Percentiles rank a stretch among this genome's conserved stretches.
These are phyloP conservation scores for Achlya hypogyna DNA, from an alignment of 352 stramenopile genomes.

Conservation along the genomic window DNA sequence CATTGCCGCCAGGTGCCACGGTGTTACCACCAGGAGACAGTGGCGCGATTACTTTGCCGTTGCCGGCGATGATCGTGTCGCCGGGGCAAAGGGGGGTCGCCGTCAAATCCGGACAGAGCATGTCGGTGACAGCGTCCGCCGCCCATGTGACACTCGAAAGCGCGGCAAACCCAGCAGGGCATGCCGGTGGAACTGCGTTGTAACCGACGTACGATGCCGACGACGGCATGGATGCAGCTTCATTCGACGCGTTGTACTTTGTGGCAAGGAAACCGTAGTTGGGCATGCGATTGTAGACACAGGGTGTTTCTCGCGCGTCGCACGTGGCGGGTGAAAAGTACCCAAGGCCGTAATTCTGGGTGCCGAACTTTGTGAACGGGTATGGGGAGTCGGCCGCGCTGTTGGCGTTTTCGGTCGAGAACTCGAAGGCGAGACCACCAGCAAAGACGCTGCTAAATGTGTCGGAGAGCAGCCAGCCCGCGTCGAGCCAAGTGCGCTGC, in stretches of 20 bases:
- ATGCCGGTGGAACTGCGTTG: constrained; percentile 18
- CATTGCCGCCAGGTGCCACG: no score
- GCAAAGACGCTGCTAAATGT: constrained; percentile 44
- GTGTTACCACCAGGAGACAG: not conserved
- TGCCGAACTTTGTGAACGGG: constrained; percentile 63
- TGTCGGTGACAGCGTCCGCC: constrained; percentile 6
- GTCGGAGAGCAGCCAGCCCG: constrained; percentile 40
- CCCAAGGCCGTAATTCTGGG: constrained; percentile 79
- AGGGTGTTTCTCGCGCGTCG: constrained; percentile 42
- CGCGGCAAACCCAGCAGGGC: constrained; percentile 29
- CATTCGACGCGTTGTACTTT: constrained; percentile 25
- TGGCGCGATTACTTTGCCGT: not conserved
- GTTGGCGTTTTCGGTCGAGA: constrained; percentile 67
- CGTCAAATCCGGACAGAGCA: constrained; percentile 16
- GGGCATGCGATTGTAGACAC: constrained; percentile 60
- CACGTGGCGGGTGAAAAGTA: constrained; percentile 72
- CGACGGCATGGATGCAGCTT: not conserved
- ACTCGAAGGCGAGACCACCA: constrained; percentile 76
- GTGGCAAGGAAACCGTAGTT: constrained; percentile 57
- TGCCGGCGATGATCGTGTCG: constrained; percentile 11
- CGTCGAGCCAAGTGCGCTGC: constrained; percentile 57
- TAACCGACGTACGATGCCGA: not conserved
- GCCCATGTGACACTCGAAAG: constrained; percentile 32
- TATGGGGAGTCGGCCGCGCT: constrained; percentile 38
- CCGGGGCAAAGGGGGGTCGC: constrained; percentile 10